Percentiles rank a stretch among this genome's conserved stretches.
phyloP scores from a whole-genome alignment of 148 eudicot genomes.

The Rhododendron henanense region DNA sequence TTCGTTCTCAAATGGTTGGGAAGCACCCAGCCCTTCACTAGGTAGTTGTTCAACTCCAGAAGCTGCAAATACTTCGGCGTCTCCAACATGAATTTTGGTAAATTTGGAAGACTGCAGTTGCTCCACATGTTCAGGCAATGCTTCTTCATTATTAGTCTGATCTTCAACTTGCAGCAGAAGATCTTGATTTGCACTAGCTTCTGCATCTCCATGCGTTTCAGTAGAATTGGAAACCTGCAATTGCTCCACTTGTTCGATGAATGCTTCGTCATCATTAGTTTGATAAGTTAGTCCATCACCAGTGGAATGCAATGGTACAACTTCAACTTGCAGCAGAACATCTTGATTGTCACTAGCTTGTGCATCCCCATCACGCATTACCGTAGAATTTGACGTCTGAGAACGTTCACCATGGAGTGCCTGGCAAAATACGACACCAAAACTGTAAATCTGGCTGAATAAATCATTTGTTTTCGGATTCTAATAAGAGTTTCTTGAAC shows the following conservation, averaged over 20 bases:
- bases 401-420: conserved; percentile 19
- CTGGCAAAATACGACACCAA: conserved; percentile 9
- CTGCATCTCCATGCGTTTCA: background rate
- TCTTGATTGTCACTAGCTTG: background rate
- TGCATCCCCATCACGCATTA: conserved; percentile 3
- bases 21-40: background rate
- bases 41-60: background rate
- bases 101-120: conserved; percentile 9
- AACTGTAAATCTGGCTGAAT: background rate
- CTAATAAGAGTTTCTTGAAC: background rate
- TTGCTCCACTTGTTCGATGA: conserved; percentile 7
- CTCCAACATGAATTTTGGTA: conserved; percentile 14
- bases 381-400: background rate
- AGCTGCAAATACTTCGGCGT: background rate
- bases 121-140: background rate
- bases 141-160: background rate
- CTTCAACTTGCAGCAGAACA: conserved; percentile 13
- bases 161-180: background rate
- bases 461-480: background rate
- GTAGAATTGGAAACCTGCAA: background rate
- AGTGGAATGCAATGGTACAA: conserved; percentile 12
- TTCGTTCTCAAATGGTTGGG: background rate
- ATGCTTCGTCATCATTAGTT: conserved; percentile 3
- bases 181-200: background rate
- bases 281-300: conserved; percentile 7